A percentile compares a stretch with the other conserved stretches of the same genome.
These are phyloP conservation scores for Colletotrichum falcatum DNA, from an alignment of 2,329 filamentous ascomycete genomes.

Conservation along the genomic window DNA sequence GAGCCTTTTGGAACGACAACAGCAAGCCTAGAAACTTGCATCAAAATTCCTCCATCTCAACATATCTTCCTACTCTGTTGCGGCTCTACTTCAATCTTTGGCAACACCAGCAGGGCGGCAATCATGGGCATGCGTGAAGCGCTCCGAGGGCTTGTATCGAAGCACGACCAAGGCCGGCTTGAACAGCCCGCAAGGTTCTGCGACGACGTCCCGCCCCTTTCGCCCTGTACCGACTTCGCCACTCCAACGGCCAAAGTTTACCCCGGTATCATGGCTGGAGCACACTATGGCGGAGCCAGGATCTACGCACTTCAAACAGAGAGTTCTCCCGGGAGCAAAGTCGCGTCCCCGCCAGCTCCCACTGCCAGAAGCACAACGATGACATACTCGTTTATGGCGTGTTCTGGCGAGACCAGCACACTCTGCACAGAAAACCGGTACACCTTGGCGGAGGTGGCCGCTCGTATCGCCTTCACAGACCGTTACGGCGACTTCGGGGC, in stretches of 20 bases:
- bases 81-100: no score
- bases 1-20: background rate
- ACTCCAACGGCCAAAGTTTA: background rate
- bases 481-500: background rate
- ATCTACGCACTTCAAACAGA: background rate
- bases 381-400: accelerated
- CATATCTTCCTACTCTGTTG: background rate
- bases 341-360: no score
- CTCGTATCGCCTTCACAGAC: background rate
- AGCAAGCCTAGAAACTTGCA: background rate
- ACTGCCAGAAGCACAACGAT: background rate
- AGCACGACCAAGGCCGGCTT: no score
- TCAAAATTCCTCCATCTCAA: background rate
- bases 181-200: no score
- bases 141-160: background rate
- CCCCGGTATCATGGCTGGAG: background rate
- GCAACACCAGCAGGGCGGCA: accelerated
- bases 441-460: background rate
- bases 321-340: no score
- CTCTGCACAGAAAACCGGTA: no score
- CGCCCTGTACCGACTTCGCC: background rate
- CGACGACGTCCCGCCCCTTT: background rate
- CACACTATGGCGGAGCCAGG: background rate
- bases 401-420: no score
- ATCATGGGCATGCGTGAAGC: background rate